Conservation (phyloP, 2,329 filamentous ascomycete genomes). For the Rosellinia necatrix region DNA sequence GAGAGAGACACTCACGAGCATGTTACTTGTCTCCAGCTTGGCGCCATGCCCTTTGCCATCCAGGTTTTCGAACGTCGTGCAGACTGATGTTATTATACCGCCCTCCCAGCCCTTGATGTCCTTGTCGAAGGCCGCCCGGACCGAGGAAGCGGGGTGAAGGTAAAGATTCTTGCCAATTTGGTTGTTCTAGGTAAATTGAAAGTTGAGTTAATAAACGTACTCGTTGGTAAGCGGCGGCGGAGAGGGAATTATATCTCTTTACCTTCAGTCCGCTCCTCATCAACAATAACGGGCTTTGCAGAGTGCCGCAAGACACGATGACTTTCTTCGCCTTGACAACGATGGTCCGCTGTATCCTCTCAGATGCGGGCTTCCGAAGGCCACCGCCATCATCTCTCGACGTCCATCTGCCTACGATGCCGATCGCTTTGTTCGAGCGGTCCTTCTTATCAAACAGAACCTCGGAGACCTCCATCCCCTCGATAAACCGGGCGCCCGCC, state of each 20-base stretch:
- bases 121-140: slow-evolving; percentile 68
- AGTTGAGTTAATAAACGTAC: not conserved
- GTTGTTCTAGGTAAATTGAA: slow-evolving; percentile 58
- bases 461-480: slow-evolving; percentile 65
- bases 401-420: slow-evolving; percentile 76
- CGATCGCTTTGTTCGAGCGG: slow-evolving; percentile 62
- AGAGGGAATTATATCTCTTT: slow-evolving; percentile 35
- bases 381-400: slow-evolving; percentile 68
- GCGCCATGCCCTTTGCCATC: slow-evolving; percentile 80
- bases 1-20: slow-evolving; percentile 59
- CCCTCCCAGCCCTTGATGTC: slow-evolving; percentile 76
- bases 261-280: slow-evolving; percentile 76
- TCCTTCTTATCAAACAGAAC: slow-evolving; percentile 60
- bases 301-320: slow-evolving; percentile 74
- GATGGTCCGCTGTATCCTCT: slow-evolving; percentile 61
- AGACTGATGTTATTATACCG: slow-evolving; percentile 78
- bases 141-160: slow-evolving; percentile 72
- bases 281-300: slow-evolving; percentile 78
- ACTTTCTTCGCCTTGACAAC: slow-evolving; percentile 79
- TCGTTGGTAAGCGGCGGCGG: not conserved
- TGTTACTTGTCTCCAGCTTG: slow-evolving; percentile 78
- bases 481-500: slow-evolving; percentile 69
- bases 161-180: slow-evolving; percentile 84
- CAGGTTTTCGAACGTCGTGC: slow-evolving; percentile 78
- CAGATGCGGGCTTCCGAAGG: slow-evolving; percentile 54